Base-by-base conservation (phyloP, 805 yeast species). In the Komagataella pastoris region DNA sequence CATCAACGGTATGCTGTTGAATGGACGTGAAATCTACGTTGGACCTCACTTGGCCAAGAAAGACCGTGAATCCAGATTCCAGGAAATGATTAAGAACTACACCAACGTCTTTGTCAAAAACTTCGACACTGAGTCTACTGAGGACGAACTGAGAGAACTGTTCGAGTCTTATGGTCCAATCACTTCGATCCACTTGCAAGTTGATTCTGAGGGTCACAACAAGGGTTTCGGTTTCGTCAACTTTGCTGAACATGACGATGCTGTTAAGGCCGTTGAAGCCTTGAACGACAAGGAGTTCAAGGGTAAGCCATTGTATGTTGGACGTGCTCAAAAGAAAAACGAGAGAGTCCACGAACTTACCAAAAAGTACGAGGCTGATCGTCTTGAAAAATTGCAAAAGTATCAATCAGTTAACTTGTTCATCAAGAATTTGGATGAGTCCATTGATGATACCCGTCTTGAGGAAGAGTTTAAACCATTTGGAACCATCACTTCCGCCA, bases 311-410 rank as follows among this genome's bases (percentile, higher is more conserved):
- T 73, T 93, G 59, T 93, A 82, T 70, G 99, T 91, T 65, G 97
- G 97, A 65, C 88, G 99, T 74, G 99, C 99, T 61, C 99, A 93
- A 79, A 91, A 89, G 89, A 91, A 89, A 81, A 79, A 86, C 72
- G 99, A 93, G 81, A 90, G 99, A 79, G 72, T 83, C 66, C 96
- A 88, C 76, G 95, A 89, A 74, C 85, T 93, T 72, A 88, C 86
- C 78, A 85, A 84, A 74, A 95, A 88, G 76, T 84, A 88, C 76
- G 98, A 93, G 74, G 80, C 86, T 61, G 83, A 85, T 61, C 83
- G 96, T 70, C 78, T 85, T 69, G 98, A 93, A 76, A 88, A 88
- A 72, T 74, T 88, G 67, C 81, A 84, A 66, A 90, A 91, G 75
- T 89, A 85, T 80, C 97, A 90, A 77, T 98, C 97, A 71, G 96